phyloP scores from a whole-genome alignment of 2,329 filamentous ascomycete species.

The Ophiostoma perfectum region DNA sequence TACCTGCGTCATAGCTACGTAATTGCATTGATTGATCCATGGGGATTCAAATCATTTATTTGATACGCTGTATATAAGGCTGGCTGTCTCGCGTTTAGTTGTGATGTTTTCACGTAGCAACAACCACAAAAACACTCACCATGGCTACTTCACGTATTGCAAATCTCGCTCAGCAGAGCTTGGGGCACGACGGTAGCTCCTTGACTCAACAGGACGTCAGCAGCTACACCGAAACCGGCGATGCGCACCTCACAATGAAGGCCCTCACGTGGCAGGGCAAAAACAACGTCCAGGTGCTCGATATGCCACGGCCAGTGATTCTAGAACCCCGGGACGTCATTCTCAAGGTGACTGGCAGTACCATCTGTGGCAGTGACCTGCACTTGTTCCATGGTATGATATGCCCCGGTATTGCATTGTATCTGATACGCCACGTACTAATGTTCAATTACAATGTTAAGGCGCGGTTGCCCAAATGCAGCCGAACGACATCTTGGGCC shows the following conservation, averaged over 20 bases:
- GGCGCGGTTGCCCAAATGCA: slow-evolving; percentile 51
- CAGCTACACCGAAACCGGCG: slow-evolving; percentile 46
- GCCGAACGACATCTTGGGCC: slow-evolving; percentile 62
- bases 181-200: slow-evolving; percentile 16
- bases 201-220: slow-evolving; percentile 64
- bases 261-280: slow-evolving; percentile 79
- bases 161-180: slow-evolving; percentile 1
- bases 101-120: too few relatives aligned
- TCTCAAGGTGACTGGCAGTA: slow-evolving; percentile 64
- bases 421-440: too few relatives aligned
- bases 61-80: too few relatives aligned
- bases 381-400: slow-evolving; percentile 47
- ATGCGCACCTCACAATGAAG: slow-evolving; percentile 63
- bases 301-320: slow-evolving; percentile 65
- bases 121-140: background rate
- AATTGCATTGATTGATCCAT: too few relatives aligned
- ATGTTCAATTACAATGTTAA: too few relatives aligned
- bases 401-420: too few relatives aligned
- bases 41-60: too few relatives aligned
- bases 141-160: slow-evolving; percentile 16
- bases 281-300: slow-evolving; percentile 67
- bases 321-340: slow-evolving; percentile 73
- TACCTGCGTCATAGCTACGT: too few relatives aligned
- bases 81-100: too few relatives aligned
- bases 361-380: slow-evolving; percentile 55